A percentile compares a stretch with the other conserved stretches of the same genome.
Evolutionary conservation across 352 stramenopile species (phyloP).

Genomic region (Phytophthora agathidicida): DNA sequence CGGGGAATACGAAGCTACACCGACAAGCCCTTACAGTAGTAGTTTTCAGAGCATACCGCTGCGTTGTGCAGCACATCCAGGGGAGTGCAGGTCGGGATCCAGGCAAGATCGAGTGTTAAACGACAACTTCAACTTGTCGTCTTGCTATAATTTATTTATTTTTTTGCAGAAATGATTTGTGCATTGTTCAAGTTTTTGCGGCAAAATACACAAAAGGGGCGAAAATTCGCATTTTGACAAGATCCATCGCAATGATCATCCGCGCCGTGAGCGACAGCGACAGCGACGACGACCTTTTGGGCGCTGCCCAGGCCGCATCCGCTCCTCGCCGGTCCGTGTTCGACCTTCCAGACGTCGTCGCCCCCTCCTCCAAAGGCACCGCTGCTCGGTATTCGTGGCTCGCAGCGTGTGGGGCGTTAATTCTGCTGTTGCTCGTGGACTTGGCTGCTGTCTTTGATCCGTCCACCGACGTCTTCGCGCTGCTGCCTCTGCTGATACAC

Average conservation of each 20-base stretch:
- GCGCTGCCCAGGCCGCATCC: constrained; percentile 7
- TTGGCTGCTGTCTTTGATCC: constrained; percentile 47
- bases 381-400: constrained; percentile 52
- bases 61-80: too few species aligned
- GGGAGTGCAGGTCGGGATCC: too few species aligned
- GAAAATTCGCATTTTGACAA: too few species aligned
- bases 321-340: constrained; percentile 23
- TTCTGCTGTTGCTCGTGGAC: constrained; percentile 68
- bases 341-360: constrained; percentile 4
- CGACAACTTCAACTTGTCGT: too few species aligned
- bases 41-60: too few species aligned
- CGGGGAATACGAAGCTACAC: too few species aligned
- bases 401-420: constrained; percentile 34
- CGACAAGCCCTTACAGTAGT: too few species aligned
- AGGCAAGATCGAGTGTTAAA: too few species aligned
- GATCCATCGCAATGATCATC: constrained; percentile 68
- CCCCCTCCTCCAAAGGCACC: neutral
- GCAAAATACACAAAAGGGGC: too few species aligned
- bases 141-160: too few species aligned
- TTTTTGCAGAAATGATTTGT: too few species aligned
- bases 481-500: constrained; percentile 32
- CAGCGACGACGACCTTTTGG: constrained; percentile 38
- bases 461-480: constrained; percentile 40
- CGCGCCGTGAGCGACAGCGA: constrained; percentile 67
- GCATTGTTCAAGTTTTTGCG: too few species aligned